Base-by-base conservation (phyloP, 176 grass and related monocot genomes). In the Oryza rufipogon region DNA sequence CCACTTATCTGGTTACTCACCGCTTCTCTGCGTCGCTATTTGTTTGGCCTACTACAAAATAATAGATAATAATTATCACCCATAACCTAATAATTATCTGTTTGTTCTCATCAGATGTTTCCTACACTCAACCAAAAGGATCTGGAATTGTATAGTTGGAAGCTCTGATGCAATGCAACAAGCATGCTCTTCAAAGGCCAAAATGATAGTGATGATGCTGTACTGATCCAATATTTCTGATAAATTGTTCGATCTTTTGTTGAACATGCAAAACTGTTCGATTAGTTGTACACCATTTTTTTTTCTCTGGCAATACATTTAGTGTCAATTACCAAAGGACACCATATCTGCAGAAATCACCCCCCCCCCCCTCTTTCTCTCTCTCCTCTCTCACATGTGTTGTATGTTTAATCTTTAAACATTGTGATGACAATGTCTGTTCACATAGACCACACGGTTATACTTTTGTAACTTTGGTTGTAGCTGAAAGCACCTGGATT, bases 81-180 rank as follows among this genome's bases (percentile, higher is more conserved):
- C 17, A 87, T 87, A 91, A 28, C 75, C 23, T 86, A 65, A 78
- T 70, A 36, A 66, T 76, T 80, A 15, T 64, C 28, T 70, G 39
- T n/a, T 16, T 84, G 75, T 81, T 80, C 30, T 80, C 65, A 54
- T 56, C 76, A 78, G 80, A 91, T 76, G 42, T 87, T 89, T 71
- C 41, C 74, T 11, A 23, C 66, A 65, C 73, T 54, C 11, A 65
- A 52, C 51, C 17, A 20, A 87, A 70, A 58, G 68, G 49, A 70
- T 20, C 30, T 46, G 80, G 16, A 17, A 16, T 44, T 79, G 51
- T 76, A 75, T 75, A 75, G 63, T 63, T 84, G 76, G 85, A 83
- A 49, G 42, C 33, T 75, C 49, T 75, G 82, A 32, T 23, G 45
- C 17, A 33, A 33, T 23, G 45, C 17, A 34, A 33, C 72, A 36